These are phyloP conservation scores for Grigorovia yakushimaensis DNA, from an alignment of 805 yeast genomes.

Conservation along the genomic window DNA sequence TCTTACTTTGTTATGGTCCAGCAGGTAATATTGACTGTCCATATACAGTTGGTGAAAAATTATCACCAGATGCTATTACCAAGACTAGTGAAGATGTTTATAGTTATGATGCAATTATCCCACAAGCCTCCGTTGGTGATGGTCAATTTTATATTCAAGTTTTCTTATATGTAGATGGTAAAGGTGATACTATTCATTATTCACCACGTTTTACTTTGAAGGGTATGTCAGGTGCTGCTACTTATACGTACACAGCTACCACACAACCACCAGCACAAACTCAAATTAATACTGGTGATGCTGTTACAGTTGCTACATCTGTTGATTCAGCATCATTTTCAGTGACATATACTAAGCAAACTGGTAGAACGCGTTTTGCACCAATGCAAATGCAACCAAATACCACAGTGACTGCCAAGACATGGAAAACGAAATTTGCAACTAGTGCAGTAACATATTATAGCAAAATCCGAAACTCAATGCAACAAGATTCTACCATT, in stretches of 20 bases:
- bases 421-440: constrained; percentile 58
- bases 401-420: constrained; percentile 49
- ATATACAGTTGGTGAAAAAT: constrained; percentile 20
- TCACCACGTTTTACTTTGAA: constrained; percentile 52
- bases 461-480: constrained; percentile 31
- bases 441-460: constrained; percentile 60
- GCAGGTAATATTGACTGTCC: constrained; percentile 38
- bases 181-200: constrained; percentile 52
- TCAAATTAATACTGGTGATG: constrained; percentile 16
- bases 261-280: constrained; percentile 36
- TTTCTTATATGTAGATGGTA: constrained; percentile 31
- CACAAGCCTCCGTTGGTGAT: constrained; percentile 38
- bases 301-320: constrained; percentile 34
- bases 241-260: constrained; percentile 38
- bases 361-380: constrained; percentile 71
- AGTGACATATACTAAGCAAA: constrained; percentile 66
- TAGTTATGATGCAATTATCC: constrained; percentile 34
- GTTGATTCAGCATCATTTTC: constrained; percentile 45
- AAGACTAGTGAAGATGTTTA: constrained; percentile 18
- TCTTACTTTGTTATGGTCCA: constrained; percentile 63
- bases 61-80: constrained; percentile 25
- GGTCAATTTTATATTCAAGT: constrained; percentile 74
- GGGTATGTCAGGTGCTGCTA: constrained; percentile 60
- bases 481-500: constrained; percentile 46
- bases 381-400: constrained; percentile 93